Base-by-base conservation (phyloP, 768 basidiomycete genomes). In the Mycena filopes region DNA sequence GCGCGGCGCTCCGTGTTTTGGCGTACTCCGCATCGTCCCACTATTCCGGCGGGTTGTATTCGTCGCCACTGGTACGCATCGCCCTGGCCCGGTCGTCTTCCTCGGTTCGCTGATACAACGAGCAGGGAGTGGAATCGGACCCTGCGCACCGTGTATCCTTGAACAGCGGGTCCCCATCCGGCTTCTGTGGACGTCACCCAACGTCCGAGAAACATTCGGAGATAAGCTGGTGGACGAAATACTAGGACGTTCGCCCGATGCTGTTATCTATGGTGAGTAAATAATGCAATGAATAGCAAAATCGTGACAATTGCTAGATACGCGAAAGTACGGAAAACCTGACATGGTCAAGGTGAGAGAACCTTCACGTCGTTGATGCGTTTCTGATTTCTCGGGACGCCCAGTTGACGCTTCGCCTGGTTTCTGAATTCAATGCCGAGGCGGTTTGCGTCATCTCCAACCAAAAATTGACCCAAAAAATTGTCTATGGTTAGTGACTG, bases 171-270 rank as follows among this genome's bases (percentile, higher is more conserved):
- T 86, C 10, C 86, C 87, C 5, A 85, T 85, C 50, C 80, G 82
- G 20, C 79, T 88, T 31, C 79, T 89, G n/a, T 88, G 87, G 87
- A 87, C 87, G 0, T 83, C 86, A 18, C 87, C 87, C 2, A 83
- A 87, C 66, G 86, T 87, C 43, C 81, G 86, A 20, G 78, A 85
- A 74, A 89, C 87, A 16, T 89, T 88, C 70, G 88, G 88, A 28
- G 81, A 88, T 72, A 80, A 86, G 55, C 77, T 89, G 15, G 87
- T 88, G 1, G 86, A 88, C 71, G 71, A 81, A 11, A 83, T 89
- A 60, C 72, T 88, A 25, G 80, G 76, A n/a, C 83, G 83, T 1
- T 79, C 81, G 23, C 87, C 86, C n/a, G 82, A 79, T 56, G 86
- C 87, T 4, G 84, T 87, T 26, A 78, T 88, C 26, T 87, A 87